Evolutionary conservation across 2,329 filamentous ascomycete genomes (phyloP).

Genomic region (Alternaria hordeiaustralica): DNA sequence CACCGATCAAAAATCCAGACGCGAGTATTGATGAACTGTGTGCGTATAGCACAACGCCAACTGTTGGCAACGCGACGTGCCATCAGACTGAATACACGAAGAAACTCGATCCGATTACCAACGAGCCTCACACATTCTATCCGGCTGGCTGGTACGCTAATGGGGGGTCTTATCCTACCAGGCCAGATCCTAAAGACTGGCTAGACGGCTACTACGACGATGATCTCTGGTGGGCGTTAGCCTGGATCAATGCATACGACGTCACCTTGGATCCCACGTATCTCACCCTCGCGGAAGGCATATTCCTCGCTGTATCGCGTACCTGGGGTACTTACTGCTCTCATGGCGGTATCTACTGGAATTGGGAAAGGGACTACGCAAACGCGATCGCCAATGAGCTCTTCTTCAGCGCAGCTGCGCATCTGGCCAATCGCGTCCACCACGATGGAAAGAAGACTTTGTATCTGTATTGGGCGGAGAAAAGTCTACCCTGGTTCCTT

Average conservation of each 20-base stretch:
- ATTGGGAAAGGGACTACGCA: constrained; percentile 53
- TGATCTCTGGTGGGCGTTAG: constrained; percentile 59
- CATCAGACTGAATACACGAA: constrained; percentile 32
- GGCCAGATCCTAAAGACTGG: constrained; percentile 38
- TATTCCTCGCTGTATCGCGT: constrained; percentile 57
- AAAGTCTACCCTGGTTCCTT: constrained; percentile 60
- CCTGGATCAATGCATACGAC: constrained; percentile 63
- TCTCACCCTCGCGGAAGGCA: constrained; percentile 55
- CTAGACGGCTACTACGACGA: constrained; percentile 60
- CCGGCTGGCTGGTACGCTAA: constrained; percentile 29
- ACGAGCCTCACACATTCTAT: constrained; percentile 25
- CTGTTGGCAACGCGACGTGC: constrained; percentile 4
- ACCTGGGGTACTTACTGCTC: constrained; percentile 51
- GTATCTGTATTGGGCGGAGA: constrained; percentile 56
- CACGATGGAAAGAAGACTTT: constrained; percentile 41
- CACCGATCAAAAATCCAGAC: constrained; percentile 40
- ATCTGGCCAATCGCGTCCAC: constrained; percentile 58
- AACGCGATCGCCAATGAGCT: constrained; percentile 65
- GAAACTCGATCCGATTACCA: constrained; percentile 18
- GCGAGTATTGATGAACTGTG: constrained; percentile 29
- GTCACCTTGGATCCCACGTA: constrained; percentile 55
- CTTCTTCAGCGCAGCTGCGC: constrained; percentile 62
- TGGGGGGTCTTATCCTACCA: constrained; percentile 2
- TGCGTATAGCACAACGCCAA: constrained; percentile 2
- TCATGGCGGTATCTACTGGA: constrained; percentile 59